Percentiles rank a stretch among this genome's conserved stretches.
phyloP scores from a whole-genome alignment of 208 protist genomes.

The Crithidia brevicula region DNA sequence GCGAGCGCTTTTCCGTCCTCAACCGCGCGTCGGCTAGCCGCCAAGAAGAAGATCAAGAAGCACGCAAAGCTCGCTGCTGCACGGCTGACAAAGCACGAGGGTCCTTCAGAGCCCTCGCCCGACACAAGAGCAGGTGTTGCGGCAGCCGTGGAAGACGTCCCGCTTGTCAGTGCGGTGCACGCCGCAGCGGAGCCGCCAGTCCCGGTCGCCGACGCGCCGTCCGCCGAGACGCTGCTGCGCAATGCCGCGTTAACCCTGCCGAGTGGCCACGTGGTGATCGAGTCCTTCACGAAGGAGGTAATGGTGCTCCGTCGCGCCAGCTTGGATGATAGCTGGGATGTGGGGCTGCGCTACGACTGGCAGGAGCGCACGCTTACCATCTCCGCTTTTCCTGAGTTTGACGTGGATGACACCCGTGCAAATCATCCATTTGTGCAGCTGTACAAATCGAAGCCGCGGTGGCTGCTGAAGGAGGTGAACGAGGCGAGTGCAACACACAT shows the following conservation, averaged over 20 bases:
- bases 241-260: conserved; percentile 47
- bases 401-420: conserved; percentile 19
- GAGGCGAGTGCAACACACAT: conserved; percentile 64
- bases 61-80: conserved; percentile 44
- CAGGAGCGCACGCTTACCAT: conserved; percentile 62
- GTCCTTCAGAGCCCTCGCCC: neutral
- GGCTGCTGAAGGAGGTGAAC: conserved; percentile 77
- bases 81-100: conserved; percentile 16
- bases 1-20: conserved; percentile 1
- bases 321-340: conserved; percentile 65
- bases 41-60: conserved; percentile 51
- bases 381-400: conserved; percentile 57
- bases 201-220: conserved; percentile 4
- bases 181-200: conserved; percentile 22
- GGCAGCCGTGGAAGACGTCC: conserved; percentile 26
- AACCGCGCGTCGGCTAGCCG: conserved; percentile 21
- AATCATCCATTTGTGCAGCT: conserved; percentile 60
- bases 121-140: neutral
- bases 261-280: conserved; percentile 51
- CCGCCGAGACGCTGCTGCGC: conserved; percentile 26
- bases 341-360: conserved; percentile 82
- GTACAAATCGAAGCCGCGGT: conserved; percentile 58
- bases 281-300: conserved; percentile 69
- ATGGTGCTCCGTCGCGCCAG: conserved; percentile 61
- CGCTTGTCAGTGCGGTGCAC: conserved; percentile 35